Evolutionary conservation across 2,329 filamentous ascomycete genomes (phyloP).

Genomic region (Macroventuria anomochaeta): DNA sequence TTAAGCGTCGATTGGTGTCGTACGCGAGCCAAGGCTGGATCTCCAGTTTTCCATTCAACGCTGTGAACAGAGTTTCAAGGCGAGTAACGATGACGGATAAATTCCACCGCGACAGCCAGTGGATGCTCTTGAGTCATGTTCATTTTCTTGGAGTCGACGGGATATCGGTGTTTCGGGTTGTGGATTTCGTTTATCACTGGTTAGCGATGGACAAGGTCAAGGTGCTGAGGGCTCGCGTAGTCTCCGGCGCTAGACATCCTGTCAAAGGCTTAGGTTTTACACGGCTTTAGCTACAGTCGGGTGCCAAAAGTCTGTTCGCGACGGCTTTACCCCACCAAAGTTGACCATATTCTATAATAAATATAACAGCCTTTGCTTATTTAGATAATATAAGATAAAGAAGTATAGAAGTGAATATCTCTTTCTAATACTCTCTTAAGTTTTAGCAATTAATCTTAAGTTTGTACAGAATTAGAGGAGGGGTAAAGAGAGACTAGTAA

Average conservation of each 20-base stretch:
- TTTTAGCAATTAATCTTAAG: too few species aligned
- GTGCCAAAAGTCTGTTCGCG: too few species aligned
- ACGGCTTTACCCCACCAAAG: too few species aligned
- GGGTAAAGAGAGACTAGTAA: too few species aligned
- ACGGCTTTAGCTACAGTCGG: conserved; percentile 5
- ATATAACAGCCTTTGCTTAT: too few species aligned
- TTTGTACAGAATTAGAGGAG: too few species aligned
- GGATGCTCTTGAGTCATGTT: neutral
- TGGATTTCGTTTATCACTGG: neutral
- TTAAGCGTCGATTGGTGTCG: conserved; percentile 11
- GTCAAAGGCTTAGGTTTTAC: conserved; percentile 6
- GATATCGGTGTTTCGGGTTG: neutral
- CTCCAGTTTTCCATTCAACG: conserved; percentile 7
- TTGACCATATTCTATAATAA: too few species aligned
- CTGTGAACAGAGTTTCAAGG: neutral
- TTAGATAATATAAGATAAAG: too few species aligned
- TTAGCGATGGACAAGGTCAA: neutral
- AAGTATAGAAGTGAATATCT: too few species aligned
- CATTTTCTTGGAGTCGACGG: neutral
- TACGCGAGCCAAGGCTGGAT: conserved; percentile 17
- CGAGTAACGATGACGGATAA: neutral
- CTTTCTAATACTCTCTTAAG: too few species aligned
- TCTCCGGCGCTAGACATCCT: conserved; percentile 11
- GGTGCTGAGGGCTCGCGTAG: conserved; percentile 6
- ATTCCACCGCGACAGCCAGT: conserved; percentile 2